These are phyloP conservation scores for Suhomyces bribrorum DNA, from an alignment of 1,139 yeast genomes.

Conservation along the genomic window DNA sequence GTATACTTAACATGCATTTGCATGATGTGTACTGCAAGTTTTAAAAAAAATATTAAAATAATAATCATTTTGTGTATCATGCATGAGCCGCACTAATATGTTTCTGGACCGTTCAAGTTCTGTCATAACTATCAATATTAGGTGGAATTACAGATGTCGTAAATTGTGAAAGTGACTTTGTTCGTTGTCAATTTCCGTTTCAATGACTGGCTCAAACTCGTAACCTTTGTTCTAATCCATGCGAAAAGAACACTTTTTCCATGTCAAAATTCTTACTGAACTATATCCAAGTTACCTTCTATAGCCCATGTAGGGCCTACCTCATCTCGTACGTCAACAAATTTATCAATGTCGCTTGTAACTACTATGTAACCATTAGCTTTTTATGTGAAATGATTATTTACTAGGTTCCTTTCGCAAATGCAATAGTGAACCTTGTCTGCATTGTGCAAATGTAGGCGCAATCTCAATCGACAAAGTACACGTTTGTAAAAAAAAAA, in stretches of 20 bases:
- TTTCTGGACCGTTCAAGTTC: slow-evolving; percentile 4
- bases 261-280: too few relatives aligned
- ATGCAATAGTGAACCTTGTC: background rate
- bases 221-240: too few relatives aligned
- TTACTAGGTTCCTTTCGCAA: background rate
- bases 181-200: background rate
- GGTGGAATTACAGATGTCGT: background rate
- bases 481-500: background rate
- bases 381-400: background rate
- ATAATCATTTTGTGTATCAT: background rate
- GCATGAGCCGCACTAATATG: background rate
- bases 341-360: too few relatives aligned
- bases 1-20: slow-evolving; percentile 2
- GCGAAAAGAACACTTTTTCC: too few relatives aligned
- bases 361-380: too few relatives aligned
- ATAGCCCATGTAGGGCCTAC: too few relatives aligned
- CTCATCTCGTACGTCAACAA: too few relatives aligned
- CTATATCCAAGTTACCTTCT: too few relatives aligned
- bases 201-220: background rate
- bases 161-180: background rate
- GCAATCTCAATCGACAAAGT: background rate
- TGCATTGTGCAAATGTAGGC: background rate
- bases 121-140: background rate
- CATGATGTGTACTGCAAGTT: slow-evolving; percentile 2
- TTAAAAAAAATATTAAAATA: background rate